Evolutionary conservation across 2,329 filamentous ascomycete genomes (phyloP), one percentile per base, ranked within the genome.

Genomic region (Beauveria varroae): DNA sequence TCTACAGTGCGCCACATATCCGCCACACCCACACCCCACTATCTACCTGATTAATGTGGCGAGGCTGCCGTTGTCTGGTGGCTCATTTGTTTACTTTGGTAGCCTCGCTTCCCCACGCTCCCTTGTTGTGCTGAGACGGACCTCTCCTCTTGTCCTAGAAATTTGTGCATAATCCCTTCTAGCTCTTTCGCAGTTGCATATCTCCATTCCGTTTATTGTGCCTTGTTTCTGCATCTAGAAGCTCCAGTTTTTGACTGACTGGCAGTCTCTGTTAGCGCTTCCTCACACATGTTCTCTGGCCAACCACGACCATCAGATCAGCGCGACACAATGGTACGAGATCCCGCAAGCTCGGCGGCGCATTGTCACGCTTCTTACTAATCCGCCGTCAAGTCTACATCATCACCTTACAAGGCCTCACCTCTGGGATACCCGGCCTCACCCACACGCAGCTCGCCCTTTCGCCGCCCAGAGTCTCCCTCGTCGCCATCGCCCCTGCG

Each of bases 391-490:
- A 70, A 82, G 85, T 81, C 78, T 72, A 81, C 78, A 72, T 79
- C 76, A 62, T 71, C 78, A 55, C 77, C 83, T 62, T 90, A 88
- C 74, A 90, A 89, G 72, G 86, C 87, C 16, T 90, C 87, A 26
- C 86, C 86, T 60, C 76, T 90, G 63, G 87, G 87, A 63, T 90
- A 88, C 74, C 86, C 86, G 65, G 87, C 88, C 52, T 82, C 85
- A 67, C 72, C 74, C 22, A 69, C 71, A 20, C 85, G 89, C 71
- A 82, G 77, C 69, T 88, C 85, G 56, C 85, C 85, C 14, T 88
- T 88, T 70, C 81, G 85, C 62, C 76, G 85, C 66, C 79, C 83
- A 58, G 83, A 85, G 66, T 85, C 84, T 22, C 83, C 85, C 22
- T 80, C 83, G 26, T 90, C 88, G 10, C 86, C 88, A 3, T 88